Percentiles rank a stretch among this genome's conserved stretches.
Conservation (phyloP, 495 filamentous ascomycete genomes). For the Trichoderma gamsii region DNA sequence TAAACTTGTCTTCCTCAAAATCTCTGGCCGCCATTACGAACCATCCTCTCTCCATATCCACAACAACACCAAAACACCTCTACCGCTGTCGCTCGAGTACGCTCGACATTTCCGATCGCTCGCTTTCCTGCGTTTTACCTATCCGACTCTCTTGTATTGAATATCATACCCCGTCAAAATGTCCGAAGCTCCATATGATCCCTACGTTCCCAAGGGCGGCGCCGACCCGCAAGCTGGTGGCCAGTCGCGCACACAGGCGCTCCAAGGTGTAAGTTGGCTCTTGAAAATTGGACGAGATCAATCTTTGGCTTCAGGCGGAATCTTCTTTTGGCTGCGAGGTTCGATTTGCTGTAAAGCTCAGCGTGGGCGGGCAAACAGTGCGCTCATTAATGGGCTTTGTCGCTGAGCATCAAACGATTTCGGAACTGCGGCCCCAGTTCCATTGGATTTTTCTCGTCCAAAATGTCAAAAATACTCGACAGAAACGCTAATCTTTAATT, state of each 20-base stretch:
- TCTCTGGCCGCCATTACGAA: background rate
- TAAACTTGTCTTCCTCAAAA: constrained; percentile 12
- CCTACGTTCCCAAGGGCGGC: constrained; percentile 75
- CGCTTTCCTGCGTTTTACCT: background rate
- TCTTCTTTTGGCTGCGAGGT: background rate
- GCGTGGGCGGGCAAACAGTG: background rate
- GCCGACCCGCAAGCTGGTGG: constrained; percentile 31
- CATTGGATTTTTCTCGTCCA: background rate
- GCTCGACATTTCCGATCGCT: background rate
- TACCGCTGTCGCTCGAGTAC: background rate
- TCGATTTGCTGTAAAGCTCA: background rate
- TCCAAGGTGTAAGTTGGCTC: constrained; percentile 68
- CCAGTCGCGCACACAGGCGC: constrained; percentile 51
- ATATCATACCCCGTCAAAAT: background rate
- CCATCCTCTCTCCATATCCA: background rate
- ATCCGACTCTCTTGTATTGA: background rate
- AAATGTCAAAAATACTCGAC: background rate
- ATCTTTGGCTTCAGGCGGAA: background rate
- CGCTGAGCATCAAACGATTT: background rate
- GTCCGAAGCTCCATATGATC: constrained; percentile 73
- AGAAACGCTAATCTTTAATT: background rate
- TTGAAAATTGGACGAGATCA: background rate
- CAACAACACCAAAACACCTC: background rate
- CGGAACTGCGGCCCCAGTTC: background rate
- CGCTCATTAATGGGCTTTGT: background rate